Conservation (phyloP, 768 basidiomycete species). For the Sistotremastrum niveocremeum region DNA sequence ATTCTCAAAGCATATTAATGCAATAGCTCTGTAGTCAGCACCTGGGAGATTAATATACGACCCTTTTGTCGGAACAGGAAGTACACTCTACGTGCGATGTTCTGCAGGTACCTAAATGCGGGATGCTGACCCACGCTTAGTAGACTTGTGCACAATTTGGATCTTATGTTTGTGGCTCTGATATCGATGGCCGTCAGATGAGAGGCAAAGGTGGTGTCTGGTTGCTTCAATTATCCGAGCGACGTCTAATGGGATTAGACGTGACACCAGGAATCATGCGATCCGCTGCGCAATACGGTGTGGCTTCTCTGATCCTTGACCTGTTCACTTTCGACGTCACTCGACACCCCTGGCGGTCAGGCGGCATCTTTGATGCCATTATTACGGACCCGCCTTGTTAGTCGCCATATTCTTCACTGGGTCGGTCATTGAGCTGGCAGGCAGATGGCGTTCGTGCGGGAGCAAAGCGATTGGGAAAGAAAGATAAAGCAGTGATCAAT, state of each 20-base stretch:
- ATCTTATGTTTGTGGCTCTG: constrained; percentile 75
- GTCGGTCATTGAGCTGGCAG: constrained; percentile 1
- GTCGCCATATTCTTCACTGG: constrained; percentile 13
- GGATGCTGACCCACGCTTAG: background rate
- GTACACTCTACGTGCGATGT: constrained; percentile 66
- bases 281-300: constrained; percentile 76
- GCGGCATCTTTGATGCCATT: constrained; percentile 86
- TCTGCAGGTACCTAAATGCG: background rate
- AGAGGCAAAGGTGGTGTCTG: constrained; percentile 61
- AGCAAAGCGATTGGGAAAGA: constrained; percentile 68
- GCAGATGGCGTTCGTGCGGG: constrained; percentile 86
- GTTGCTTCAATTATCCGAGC: background rate
- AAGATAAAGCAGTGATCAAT: constrained; percentile 30
- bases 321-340: constrained; percentile 92
- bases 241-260: constrained; percentile 13
- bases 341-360: constrained; percentile 75
- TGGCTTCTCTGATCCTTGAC: constrained; percentile 61
- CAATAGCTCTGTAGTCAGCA: constrained; percentile 38
- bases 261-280: constrained; percentile 57
- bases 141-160: constrained; percentile 85
- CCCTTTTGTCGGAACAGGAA: constrained; percentile 89
- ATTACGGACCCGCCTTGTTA: constrained; percentile 89
- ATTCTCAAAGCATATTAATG: background rate
- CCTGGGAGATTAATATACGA: constrained; percentile 91
- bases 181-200: constrained; percentile 97